Base-by-base conservation (phyloP, 2,329 filamentous ascomycete genomes). In the Paraphoma sp. region DNA sequence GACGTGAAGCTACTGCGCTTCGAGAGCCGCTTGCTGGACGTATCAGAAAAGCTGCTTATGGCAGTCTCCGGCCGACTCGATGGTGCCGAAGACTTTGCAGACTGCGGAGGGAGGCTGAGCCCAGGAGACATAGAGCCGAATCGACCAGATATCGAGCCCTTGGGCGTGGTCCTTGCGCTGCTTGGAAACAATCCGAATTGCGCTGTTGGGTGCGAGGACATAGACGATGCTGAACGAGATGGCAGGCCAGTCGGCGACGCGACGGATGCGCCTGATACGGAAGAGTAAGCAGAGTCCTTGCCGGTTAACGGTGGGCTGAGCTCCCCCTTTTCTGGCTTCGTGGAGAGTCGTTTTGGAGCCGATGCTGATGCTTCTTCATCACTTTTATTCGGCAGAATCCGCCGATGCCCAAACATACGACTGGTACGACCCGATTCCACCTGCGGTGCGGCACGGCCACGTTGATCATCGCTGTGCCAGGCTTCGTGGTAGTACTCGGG, bases 201-300 rank as follows among this genome's bases (percentile, higher is more conserved):
- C 10, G 71, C 68, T 45, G 69, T 56, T n/a, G 69, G 69, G 31
- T 42, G 40, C n/a, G n/a, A 42, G 12, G 69, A 68, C 48, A 63
- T 60, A n/a, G 70, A 62, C 8, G 72, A 74, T 3, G 66, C 64
- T 12, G 72, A 73, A 17, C 71, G 71, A 17, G 70, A 65, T 42
- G 69, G 63, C 16, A 56, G 57, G 23, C 49, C 55, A 17, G 60
- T 62, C 2, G 72, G 72, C 17, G 71, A 74, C 45, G 70, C 65
- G 45, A 65, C 67, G 6, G 74, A 76, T 29, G 67, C 69, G 41
- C 71, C 72, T 17, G 74, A 76, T 23, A 76, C 64, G 8, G 75
- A 77, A 46, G 74, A 76, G 56, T 77, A 77, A 6, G 75, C 75
- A 29, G 75, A 77, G 46, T 77, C 75, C 55, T 76, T 74, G 29